Base-by-base conservation (phyloP, 2,329 filamentous ascomycete genomes). In the Ascosphaera pollenicola region DNA sequence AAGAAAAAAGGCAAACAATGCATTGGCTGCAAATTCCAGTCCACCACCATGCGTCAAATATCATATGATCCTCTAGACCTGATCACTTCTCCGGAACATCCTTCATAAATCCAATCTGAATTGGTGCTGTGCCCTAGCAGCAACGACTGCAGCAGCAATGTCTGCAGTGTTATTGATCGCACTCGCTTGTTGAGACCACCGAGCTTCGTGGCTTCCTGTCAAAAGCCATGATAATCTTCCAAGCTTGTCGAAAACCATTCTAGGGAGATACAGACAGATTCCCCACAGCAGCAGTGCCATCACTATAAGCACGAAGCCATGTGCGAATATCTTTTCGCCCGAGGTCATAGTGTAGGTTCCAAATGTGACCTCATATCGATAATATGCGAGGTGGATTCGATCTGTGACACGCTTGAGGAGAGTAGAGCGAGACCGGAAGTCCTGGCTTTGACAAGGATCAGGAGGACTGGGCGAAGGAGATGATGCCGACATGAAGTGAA, bases 301-400 rank as follows among this genome's bases (percentile, higher is more conserved):
- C 35, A 54, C 47, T 8, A 55, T 44, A 1, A 61, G 30, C 17
- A 62, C 51, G 37, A 61, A 56, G 4, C 51, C 48, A 42, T 63
- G 62, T 41, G 59, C 52, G 8, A 58, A 51, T 7, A 57, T 44
- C 41, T 62, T 65, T 45, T 65, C 61, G 36, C 47, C 51, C 1
- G 58, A 52, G 0, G 57, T 61, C 55, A 64, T 54, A 17, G 61
- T 51, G 43, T 63, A 63, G 5, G 59, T 46, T 4, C 57, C 55
- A 40, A 58, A 62, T 2, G 60, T 64, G 36, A 64, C 59, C 45
- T 64, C 59, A 43, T 63, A 64, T 40, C 55, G 59, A 44, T 64
- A 62, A 40, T 63, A 63, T 46, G 54, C 55, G 17, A 63, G 54
- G 24, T 53, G 53, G 39, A 58, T 36, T 28, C 51, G 52, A 43